A percentile compares a stretch with the other conserved stretches of the same genome.
Evolutionary conservation across 371 early-diverging fungal species (phyloP).

Genomic region (Thermomucor indicae-seudaticae): DNA sequence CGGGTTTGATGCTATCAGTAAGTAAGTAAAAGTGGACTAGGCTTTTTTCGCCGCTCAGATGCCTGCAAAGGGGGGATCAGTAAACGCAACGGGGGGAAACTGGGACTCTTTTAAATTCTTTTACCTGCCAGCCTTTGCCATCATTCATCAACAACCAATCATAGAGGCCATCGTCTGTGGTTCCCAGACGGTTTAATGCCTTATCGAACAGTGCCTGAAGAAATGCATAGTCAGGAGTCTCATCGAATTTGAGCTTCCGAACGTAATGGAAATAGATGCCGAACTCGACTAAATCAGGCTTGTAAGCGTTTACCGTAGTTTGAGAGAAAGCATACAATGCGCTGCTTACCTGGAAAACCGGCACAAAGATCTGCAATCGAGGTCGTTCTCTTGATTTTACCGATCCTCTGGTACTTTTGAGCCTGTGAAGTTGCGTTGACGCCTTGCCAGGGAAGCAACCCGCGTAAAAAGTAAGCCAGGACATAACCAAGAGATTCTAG

Average conservation of each 20-base stretch:
- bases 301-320: too few species aligned
- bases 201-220: conserved; percentile 77
- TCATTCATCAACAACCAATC: conserved; percentile 81
- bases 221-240: conserved; percentile 87
- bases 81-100: too few species aligned
- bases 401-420: conserved; percentile 98
- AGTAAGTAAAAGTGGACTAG: neutral
- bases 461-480: conserved; percentile 97
- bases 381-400: conserved; percentile 96
- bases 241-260: conserved; percentile 85
- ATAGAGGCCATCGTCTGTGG: conserved; percentile 80
- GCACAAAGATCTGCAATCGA: conserved; percentile 90
- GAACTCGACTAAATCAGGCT: conserved; percentile 61
- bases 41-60: neutral
- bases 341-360: too few species aligned
- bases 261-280: conserved; percentile 83
- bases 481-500: conserved; percentile 98
- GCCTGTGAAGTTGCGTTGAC: conserved; percentile 94
- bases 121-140: conserved; percentile 49
- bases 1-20: too few species aligned
- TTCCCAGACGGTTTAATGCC: conserved; percentile 62
- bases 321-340: too few species aligned
- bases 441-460: conserved; percentile 99
- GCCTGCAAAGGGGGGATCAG: neutral
- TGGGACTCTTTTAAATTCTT: too few species aligned